phyloP scores from a whole-genome alignment of 495 filamentous ascomycete genomes.

The Aspergillus hancockii region DNA sequence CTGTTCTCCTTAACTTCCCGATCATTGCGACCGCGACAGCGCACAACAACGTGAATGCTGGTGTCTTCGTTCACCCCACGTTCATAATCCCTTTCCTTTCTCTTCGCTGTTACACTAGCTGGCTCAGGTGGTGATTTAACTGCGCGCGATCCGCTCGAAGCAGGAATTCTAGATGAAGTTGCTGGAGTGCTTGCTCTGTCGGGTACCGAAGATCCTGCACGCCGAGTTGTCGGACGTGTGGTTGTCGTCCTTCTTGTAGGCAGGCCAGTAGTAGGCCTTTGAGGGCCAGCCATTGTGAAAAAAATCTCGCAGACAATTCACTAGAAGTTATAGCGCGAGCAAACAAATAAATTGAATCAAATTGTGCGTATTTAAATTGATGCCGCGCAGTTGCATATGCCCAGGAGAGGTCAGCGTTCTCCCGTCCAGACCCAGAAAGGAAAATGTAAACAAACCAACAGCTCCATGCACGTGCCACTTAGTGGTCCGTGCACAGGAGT shows the following conservation, averaged over 20 bases:
- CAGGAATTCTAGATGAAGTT: slow-evolving; percentile 55
- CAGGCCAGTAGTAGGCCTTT: slow-evolving; percentile 52
- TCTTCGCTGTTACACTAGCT: slow-evolving; percentile 56
- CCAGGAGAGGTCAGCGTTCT: slow-evolving; percentile 20
- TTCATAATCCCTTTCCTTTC: slow-evolving; percentile 83
- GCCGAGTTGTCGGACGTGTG: slow-evolving; percentile 56
- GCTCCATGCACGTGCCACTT: slow-evolving; percentile 20
- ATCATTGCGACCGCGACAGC: slow-evolving; percentile 89
- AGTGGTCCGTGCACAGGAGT: slow-evolving; percentile 17
- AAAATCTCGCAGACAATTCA: slow-evolving; percentile 4
- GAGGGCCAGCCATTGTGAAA: slow-evolving; percentile 53
- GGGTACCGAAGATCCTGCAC: slow-evolving; percentile 32
- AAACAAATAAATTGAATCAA: background rate
- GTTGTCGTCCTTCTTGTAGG: slow-evolving; percentile 54
- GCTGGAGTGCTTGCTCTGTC: slow-evolving; percentile 63
- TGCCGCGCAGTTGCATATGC: slow-evolving; percentile 1
- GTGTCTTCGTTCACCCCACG: slow-evolving; percentile 75
- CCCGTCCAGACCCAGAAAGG: slow-evolving; percentile 28
- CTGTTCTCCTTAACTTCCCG: slow-evolving; percentile 92
- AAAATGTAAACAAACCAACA: slow-evolving; percentile 48
- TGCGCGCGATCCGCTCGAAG: slow-evolving; percentile 42
- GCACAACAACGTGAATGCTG: slow-evolving; percentile 95
- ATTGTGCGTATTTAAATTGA: background rate
- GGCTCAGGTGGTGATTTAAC: slow-evolving; percentile 44
- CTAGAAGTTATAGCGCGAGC: slow-evolving; percentile 1